phyloP scores from a whole-genome alignment of 805 yeast genomes.

The Candida coleopterorum region DNA sequence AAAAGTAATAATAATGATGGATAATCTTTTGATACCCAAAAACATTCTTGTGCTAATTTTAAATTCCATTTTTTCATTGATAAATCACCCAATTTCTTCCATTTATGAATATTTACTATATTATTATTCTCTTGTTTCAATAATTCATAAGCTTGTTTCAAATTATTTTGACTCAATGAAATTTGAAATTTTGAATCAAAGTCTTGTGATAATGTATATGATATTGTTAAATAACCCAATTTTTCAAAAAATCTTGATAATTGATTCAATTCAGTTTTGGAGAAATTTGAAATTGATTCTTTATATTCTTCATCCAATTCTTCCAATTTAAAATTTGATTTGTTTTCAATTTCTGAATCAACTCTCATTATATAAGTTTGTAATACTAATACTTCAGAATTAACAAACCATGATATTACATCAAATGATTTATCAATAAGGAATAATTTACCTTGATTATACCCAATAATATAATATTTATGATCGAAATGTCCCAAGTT shows the following conservation, averaged over 20 bases:
- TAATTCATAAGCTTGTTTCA: slow-evolving; percentile 62
- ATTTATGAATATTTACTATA: slow-evolving; percentile 45
- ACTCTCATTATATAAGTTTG: slow-evolving; percentile 95
- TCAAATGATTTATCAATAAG: slow-evolving; percentile 88
- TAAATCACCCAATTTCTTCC: slow-evolving; percentile 90
- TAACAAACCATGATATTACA: slow-evolving; percentile 73
- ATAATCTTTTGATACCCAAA: slow-evolving; percentile 71
- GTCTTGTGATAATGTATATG: slow-evolving; percentile 78
- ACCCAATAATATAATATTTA: slow-evolving; percentile 81
- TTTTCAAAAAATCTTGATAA: slow-evolving; percentile 91
- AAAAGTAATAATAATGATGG: slow-evolving; percentile 78
- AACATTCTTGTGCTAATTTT: slow-evolving; percentile 74
- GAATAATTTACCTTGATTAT: slow-evolving; percentile 82
- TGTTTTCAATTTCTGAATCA: slow-evolving; percentile 63
- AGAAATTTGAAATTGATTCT: slow-evolving; percentile 50
- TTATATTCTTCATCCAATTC: slow-evolving; percentile 50
- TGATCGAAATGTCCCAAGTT: slow-evolving; percentile 91
- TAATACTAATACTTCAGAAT: slow-evolving; percentile 85
- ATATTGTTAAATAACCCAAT: slow-evolving; percentile 82
- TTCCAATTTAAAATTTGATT: slow-evolving; percentile 44
- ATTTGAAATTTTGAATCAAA: slow-evolving; percentile 88
- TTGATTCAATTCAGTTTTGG: slow-evolving; percentile 64
- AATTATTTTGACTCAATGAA: slow-evolving; percentile 71
- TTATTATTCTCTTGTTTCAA: slow-evolving; percentile 49
- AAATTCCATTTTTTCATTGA: slow-evolving; percentile 77